Evolutionary conservation across 164 flowering plant genomes (phyloP).

Genomic region (Vitis rupestris): DNA sequence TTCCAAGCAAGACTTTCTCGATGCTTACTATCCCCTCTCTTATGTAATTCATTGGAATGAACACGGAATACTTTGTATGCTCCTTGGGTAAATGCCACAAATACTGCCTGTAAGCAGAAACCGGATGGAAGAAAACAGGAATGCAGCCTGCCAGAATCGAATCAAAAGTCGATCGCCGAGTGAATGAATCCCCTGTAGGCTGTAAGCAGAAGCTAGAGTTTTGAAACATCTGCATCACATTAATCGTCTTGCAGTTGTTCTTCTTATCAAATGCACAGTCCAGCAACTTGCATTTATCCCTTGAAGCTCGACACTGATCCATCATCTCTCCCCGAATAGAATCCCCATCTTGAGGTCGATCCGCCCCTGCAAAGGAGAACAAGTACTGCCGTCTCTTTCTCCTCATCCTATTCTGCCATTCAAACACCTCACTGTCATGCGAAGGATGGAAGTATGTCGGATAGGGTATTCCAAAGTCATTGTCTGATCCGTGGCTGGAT

Average conservation of each 20-base stretch:
- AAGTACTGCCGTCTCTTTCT: conserved; percentile 15
- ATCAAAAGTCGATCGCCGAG: conserved; percentile 38
- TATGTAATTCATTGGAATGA: conserved; percentile 18
- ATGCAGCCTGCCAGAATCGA: conserved; percentile 43
- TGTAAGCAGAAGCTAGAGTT: conserved; percentile 37
- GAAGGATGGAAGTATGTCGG: conserved; percentile 56
- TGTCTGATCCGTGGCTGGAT: conserved; percentile 26
- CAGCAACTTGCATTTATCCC: conserved; percentile 26
- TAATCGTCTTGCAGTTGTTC: conserved; percentile 17
- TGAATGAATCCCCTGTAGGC: conserved; percentile 40
- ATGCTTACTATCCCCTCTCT: conserved; percentile 12
- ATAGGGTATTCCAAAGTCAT: conserved; percentile 41
- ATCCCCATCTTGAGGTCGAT: conserved; percentile 16
- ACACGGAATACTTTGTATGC: conserved; percentile 28
- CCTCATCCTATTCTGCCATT: conserved; percentile 44
- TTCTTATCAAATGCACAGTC: conserved; percentile 16
- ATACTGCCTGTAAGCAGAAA: conserved; percentile 37
- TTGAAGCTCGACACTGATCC: conserved; percentile 27
- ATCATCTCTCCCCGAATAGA: conserved; percentile 33
- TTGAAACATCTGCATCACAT: conserved; percentile 24
- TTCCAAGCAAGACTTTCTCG: conserved; percentile 29
- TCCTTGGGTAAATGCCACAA: conserved; percentile 36
- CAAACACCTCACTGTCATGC: conserved; percentile 18
- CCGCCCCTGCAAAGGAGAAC: conserved; percentile 45
- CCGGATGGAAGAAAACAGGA: conserved; percentile 41